Conservation (phyloP, 192 early-diverging fungal genomes). For the Radiomyces spectabilis region DNA sequence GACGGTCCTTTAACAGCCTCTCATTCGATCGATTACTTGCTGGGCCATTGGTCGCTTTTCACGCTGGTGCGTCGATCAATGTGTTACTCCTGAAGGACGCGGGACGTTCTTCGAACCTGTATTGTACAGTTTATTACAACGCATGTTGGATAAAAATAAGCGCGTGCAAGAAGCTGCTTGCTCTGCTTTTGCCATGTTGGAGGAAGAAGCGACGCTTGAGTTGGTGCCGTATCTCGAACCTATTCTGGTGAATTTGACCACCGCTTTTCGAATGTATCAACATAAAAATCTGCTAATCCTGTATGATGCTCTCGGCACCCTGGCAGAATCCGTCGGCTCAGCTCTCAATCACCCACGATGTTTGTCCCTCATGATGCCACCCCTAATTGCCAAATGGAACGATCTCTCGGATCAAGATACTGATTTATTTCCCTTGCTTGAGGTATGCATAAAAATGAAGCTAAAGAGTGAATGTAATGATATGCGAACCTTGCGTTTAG, state of each 20-base stretch:
- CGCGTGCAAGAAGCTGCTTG: constrained; percentile 96
- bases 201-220: constrained; percentile 76
- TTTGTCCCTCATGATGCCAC: constrained; percentile 81
- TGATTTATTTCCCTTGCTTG: constrained; percentile 90
- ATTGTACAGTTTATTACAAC: constrained; percentile 62
- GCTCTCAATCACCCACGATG: constrained; percentile 74
- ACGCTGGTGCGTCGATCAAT: constrained; percentile 17
- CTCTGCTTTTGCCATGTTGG: constrained; percentile 90
- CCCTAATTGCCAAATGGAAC: constrained; percentile 82
- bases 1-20: constrained; percentile 3
- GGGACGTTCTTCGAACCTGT: constrained; percentile 77
- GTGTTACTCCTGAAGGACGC: constrained; percentile 9
- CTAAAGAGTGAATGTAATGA: too few species aligned
- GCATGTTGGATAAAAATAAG: constrained; percentile 90
- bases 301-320: constrained; percentile 93
- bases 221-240: constrained; percentile 83
- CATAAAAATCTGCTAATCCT: constrained; percentile 89
- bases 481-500: too few species aligned
- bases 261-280: constrained; percentile 86
- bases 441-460: constrained; percentile 50
- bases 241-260: constrained; percentile 73
- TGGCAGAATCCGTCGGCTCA: constrained; percentile 83
- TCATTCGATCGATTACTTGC: constrained; percentile 83
- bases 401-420: constrained; percentile 72
- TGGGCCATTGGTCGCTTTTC: constrained; percentile 94